phyloP scores from a whole-genome alignment of 129 eudicot species.

The Tagetes erecta region DNA sequence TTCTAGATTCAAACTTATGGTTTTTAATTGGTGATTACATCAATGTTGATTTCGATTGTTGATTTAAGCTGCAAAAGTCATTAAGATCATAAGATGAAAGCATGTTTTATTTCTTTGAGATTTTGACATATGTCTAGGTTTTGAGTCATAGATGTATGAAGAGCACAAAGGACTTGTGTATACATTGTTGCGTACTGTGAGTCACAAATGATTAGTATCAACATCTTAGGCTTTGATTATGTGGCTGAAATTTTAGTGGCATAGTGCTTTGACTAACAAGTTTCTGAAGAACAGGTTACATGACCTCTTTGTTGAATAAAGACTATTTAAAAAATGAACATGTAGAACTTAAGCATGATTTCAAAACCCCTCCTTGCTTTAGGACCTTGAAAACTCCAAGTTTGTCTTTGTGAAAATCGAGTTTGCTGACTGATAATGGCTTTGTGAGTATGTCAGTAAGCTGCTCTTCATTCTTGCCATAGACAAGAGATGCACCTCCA shows the following conservation, averaged over 20 bases:
- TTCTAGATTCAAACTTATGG: not conserved
- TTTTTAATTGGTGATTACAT: not conserved
- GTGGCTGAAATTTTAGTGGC: not conserved
- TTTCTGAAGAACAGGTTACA: not conserved
- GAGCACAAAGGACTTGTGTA: not conserved
- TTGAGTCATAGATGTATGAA: not conserved
- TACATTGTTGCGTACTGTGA: not conserved
- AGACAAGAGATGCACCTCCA: not conserved
- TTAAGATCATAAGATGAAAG: conserved; percentile 2
- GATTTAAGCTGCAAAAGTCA: not conserved
- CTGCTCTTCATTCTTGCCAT: not conserved
- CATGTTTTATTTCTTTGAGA: not conserved
- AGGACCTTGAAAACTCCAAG: not conserved
- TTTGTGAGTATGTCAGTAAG: not conserved
- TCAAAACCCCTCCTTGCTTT: not conserved
- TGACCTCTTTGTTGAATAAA: not conserved
- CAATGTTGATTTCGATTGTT: not conserved
- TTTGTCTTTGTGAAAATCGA: not conserved
- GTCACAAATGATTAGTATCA: not conserved
- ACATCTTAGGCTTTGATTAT: no score
- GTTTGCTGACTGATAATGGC: not conserved
- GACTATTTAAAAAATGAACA: conserved; percentile 1
- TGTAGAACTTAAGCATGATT: not conserved
- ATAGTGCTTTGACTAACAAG: not conserved
- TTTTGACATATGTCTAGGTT: not conserved